Percentiles rank a stretch among this genome's conserved stretches.
Conservation (phyloP, 2,329 filamentous ascomycete genomes). For the Beauveria australis region DNA sequence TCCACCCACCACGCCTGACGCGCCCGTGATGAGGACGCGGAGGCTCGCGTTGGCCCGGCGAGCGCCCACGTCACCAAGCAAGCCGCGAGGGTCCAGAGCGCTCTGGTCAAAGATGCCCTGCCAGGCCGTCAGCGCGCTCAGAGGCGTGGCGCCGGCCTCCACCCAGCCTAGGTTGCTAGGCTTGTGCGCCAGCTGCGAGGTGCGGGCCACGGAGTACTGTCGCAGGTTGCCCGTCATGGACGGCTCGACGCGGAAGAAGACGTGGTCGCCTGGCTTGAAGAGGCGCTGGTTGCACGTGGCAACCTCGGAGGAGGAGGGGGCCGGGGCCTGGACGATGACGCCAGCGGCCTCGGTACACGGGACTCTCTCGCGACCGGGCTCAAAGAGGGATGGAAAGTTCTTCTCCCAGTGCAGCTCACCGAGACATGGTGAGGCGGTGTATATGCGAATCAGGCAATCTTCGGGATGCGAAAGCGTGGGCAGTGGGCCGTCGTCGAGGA, state of each 20-base stretch:
- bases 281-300: not conserved
- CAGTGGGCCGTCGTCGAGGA: constrained; percentile 15
- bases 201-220: constrained; percentile 24
- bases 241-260: constrained; percentile 25
- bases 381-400: constrained; percentile 16
- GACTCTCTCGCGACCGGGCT: constrained; percentile 19
- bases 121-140: constrained; percentile 29
- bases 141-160: constrained; percentile 25
- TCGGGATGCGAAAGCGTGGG: constrained; percentile 16
- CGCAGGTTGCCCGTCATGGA: constrained; percentile 21
- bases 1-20: constrained; percentile 30
- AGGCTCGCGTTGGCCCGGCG: constrained; percentile 20
- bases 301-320: constrained; percentile 11
- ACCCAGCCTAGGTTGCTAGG: not conserved
- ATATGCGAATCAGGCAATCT: constrained; percentile 24
- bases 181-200: constrained; percentile 24
- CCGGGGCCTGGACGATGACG: constrained; percentile 24
- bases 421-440: constrained; percentile 25
- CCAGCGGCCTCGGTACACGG: constrained; percentile 32
- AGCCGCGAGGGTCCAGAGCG: constrained; percentile 19
- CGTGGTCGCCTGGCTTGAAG: constrained; percentile 27
- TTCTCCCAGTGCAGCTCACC: constrained; percentile 26
- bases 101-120: constrained; percentile 30
- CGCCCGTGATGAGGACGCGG: constrained; percentile 31
- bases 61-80: constrained; percentile 21